Base-by-base conservation (phyloP, 441 rosid species). In the California macrophylla region DNA sequence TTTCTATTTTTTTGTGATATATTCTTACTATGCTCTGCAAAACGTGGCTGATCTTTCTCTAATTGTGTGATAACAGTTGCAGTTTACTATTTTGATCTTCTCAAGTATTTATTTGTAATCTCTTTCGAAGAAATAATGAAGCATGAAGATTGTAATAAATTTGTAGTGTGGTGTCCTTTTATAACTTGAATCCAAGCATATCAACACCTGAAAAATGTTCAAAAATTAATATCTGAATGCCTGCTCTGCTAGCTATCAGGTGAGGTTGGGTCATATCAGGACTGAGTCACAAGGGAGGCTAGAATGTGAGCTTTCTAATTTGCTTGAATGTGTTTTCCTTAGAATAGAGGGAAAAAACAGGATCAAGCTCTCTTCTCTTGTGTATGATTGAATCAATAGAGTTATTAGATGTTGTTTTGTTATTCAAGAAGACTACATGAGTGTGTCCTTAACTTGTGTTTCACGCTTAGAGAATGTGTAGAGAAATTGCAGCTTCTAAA, bases 381-480 rank as follows among this genome's bases (percentile, higher is more conserved):
- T 50, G 23, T 50, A n/a, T 21, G 56, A 50, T 16, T 50, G 21
- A 6, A 18, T 50, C 1, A 12, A 13, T 50, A 16, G 23, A n/a
- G 56, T 50, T 16, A 50, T 50, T 50, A 50, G 56, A 50, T 50
- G 56, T 50, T 50, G 16, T 23, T 50, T n/a, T 50, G 21, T 16
- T 6, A 16, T 50, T 1, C 30, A 16, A 50, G 56, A 50, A 15
- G 8, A 16, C 4, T 15, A 6, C 56, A 50, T 50, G 2, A n/a
- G 23, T 50, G 5, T n/a, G 54, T 85, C 87, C 96, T 91, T 91
- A 71, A 89, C 92, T 71, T 67, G 29, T 76, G 64, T 26, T 73
- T 50, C 71, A 94, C 94, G 87, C 98, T 94, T 67, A 90, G 99
- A 85, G 97, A 90, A 82, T 90, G 98, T 77, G 97, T 94, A 62